phyloP scores from a whole-genome alignment of 345 rosid genomes.

The Heritiera littoralis region DNA sequence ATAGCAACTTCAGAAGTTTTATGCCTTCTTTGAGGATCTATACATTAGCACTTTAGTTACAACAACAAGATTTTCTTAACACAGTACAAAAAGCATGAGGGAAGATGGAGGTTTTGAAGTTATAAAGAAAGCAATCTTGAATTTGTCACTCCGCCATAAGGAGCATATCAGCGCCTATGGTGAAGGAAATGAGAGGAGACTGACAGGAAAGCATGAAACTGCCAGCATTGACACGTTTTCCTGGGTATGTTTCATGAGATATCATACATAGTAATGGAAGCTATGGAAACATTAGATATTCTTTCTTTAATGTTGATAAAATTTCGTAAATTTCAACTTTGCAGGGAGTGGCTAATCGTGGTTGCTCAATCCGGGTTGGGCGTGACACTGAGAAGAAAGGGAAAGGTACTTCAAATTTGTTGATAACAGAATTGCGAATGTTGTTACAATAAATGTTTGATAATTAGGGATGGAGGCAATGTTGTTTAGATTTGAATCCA shows the following conservation, averaged over 20 bases:
- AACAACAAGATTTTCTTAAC: not conserved
- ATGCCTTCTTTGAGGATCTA: not conserved
- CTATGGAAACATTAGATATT: not conserved
- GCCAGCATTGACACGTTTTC: constrained; percentile 89
- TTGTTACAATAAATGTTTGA: not conserved
- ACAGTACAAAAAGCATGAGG: constrained; percentile 92
- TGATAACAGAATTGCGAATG: no score
- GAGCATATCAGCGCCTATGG: constrained; percentile 95
- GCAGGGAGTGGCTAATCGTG: constrained; percentile 98
- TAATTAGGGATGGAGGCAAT: no score
- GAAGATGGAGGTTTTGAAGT: constrained; percentile 91
- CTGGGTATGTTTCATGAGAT: constrained; percentile 61
- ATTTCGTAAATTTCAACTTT: constrained; percentile 3
- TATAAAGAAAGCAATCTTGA: constrained; percentile 88
- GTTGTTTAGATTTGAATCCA: no score
- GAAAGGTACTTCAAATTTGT: constrained; percentile 56
- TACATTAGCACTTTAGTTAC: not conserved
- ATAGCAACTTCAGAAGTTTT: not conserved
- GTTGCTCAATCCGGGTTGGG: constrained; percentile 95
- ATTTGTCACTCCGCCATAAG: constrained; percentile 82
- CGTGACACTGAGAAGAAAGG: constrained; percentile 91
- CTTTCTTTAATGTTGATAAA: no score
- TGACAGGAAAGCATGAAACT: constrained; percentile 97
- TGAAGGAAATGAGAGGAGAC: constrained; percentile 97
- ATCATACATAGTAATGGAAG: not conserved